Evolutionary conservation across 1,284 basidiomycete genomes (phyloP), one percentile per base, ranked within the genome.

Genomic region (Microbotryum saponariae): DNA sequence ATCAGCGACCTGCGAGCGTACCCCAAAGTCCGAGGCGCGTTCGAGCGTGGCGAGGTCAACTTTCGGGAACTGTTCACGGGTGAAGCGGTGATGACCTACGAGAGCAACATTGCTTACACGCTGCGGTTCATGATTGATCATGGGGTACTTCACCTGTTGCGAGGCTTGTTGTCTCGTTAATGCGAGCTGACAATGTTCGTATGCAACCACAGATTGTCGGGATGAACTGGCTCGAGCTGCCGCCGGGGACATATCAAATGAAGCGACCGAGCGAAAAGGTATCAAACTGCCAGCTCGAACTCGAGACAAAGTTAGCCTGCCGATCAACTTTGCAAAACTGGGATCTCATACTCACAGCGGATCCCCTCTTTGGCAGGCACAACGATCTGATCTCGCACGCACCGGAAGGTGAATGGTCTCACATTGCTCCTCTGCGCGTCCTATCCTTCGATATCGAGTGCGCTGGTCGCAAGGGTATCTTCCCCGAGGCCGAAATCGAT

Each of bases 401-500:
- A 1, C 87, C 92, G 0, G 92, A 96, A 71, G 91, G 87, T 5
- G 81, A 85, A 52, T 97, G 92, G 89, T 86, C 88, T 4, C 86
- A 84, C 63, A 85, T 92, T 57, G 92, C 93, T 0, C 92, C 92
- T 1, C 78, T 97, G 1, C 85, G 92, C 16, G 88, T 96, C 66
- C 81, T 97, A 29, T 93, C 90, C 71, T 97, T 97, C 70, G 92
- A 97, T 82, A 96, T 97, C 70, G 92, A 97, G 76, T 97, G 92
- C 76, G 93, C 92, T 0, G 92, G 92, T 29, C 81, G 93, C 23
- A 96, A 96, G 72, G 92, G 92, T 51, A 88, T 96, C 67, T 97
- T 97, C 73, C 92, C 92, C 0, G 93, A 97, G 73, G 81, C 92
- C 3, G 79, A 85, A 18, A 76, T 82, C 27, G 92, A 97, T 74